Base-by-base conservation (phyloP, 2,329 filamentous ascomycete genomes). In the Teratosphaeria viscida region DNA sequence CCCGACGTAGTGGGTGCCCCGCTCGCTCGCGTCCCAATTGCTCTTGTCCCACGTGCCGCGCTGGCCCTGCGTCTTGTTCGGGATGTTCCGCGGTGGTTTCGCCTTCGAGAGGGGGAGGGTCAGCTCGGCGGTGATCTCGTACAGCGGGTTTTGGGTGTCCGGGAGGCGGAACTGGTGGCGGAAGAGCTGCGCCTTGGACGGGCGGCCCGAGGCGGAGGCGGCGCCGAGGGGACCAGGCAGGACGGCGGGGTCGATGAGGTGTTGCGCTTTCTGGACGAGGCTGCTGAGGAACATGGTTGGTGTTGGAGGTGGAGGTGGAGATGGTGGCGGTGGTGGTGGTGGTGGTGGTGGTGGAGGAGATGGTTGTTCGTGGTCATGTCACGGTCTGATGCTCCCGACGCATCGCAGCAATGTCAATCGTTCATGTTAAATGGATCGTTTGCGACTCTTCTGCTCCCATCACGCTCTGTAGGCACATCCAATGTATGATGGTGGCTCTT, bases 111-210 rank as follows among this genome's bases (percentile, higher is more conserved):
- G 63, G 84, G 85, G 59, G 61, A 99, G 89, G 59, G 91, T 95
- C 61, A 99, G 84, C 79, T 99, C 94, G 71, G 94, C 92, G 62
- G 89, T 91, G 76, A 99, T 96, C 79, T 99, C 94, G 77, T 95
- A 91, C 60, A 97, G 82, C 59, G 94, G 94, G 63, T 89, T 92
- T 76, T 99, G 92, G 47, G 90, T 88, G 71, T 90, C 85, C 54
- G 94, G 94, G 37, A 99, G 87, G 66, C 94, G 90, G 79, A 99
- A 99, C 76, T 99, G 94, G 74, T 88, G 87, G 77, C 94, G 91
- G 78, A 97, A 99, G 61, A 97, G 84, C 57, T 88, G 87, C 59
- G 91, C 86, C 78, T 96, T 97, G 71, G 92, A 92, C 56, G 92
- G 91, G 72, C 90, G 88, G 75, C 94, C 89, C 61, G 87, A 84